phyloP scores from a whole-genome alignment of 139 green algal genomes.

The Chlorella sp. region DNA sequence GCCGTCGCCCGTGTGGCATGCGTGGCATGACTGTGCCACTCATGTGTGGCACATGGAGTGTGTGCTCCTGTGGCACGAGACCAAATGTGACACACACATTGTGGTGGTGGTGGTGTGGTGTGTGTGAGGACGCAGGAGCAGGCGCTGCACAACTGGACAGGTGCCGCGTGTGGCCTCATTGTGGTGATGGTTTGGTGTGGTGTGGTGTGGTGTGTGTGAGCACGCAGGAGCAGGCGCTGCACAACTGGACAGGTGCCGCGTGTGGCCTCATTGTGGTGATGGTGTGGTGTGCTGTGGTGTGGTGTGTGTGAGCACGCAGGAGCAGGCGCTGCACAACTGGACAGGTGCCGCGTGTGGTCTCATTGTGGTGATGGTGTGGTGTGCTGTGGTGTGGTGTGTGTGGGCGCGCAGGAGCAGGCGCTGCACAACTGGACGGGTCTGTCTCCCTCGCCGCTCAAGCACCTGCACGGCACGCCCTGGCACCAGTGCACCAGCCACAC shows the following conservation, averaged over 20 bases:
- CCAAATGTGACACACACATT: no score
- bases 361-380: no score
- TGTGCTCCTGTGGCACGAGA: no score
- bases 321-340: constrained; percentile 39
- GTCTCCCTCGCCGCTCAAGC: constrained; percentile 14
- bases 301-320: constrained; percentile 24
- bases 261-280: no score
- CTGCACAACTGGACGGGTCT: constrained; percentile 21
- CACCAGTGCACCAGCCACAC: not conserved
- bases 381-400: constrained; percentile 2
- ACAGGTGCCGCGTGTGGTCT: no score
- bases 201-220: constrained; percentile 6
- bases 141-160: constrained; percentile 22
- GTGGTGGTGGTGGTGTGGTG: not conserved
- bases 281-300: no score
- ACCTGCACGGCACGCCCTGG: not conserved
- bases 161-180: no score
- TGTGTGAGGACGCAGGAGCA: constrained; percentile 36
- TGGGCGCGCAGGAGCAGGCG: constrained; percentile 39
- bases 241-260: constrained; percentile 23
- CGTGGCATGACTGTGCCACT: no score
- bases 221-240: constrained; percentile 40
- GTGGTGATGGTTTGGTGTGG: no score
- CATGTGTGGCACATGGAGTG: no score
- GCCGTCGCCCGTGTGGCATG: no score